Conservation (phyloP, 345 rosid species). For the Durio zibethinus region DNA sequence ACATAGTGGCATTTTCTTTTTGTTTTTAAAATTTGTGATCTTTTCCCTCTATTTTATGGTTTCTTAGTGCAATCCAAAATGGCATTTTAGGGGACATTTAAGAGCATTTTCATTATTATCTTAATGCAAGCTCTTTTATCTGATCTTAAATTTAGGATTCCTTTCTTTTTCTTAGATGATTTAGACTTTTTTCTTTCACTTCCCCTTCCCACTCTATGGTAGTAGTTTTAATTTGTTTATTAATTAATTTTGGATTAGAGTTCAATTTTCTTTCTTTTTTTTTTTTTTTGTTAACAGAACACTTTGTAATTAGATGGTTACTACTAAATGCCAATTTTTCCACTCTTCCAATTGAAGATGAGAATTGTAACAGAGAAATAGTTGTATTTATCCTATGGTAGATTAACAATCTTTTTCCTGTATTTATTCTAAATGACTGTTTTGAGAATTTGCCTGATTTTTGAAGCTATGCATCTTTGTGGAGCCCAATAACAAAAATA, state of each 20-base stretch:
- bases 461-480: not conserved
- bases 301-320: too few species aligned
- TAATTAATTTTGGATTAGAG: too few species aligned
- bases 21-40: not conserved
- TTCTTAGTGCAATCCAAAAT: not conserved
- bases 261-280: too few species aligned
- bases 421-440: constrained; percentile 1
- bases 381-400: too few species aligned
- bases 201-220: too few species aligned
- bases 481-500: not conserved
- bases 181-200: too few species aligned
- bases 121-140: not conserved
- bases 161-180: too few species aligned
- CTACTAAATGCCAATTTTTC: too few species aligned
- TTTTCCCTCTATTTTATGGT: not conserved
- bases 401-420: not conserved
- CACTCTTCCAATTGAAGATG: too few species aligned
- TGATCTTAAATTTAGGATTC: not conserved
- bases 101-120: not conserved
- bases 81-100: not conserved
- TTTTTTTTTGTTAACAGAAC: too few species aligned
- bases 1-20: not conserved
- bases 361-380: too few species aligned
- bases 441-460: not conserved
- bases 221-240: too few species aligned